Base-by-base conservation (phyloP, 345 rosid genomes). In the Punica granatum region DNA sequence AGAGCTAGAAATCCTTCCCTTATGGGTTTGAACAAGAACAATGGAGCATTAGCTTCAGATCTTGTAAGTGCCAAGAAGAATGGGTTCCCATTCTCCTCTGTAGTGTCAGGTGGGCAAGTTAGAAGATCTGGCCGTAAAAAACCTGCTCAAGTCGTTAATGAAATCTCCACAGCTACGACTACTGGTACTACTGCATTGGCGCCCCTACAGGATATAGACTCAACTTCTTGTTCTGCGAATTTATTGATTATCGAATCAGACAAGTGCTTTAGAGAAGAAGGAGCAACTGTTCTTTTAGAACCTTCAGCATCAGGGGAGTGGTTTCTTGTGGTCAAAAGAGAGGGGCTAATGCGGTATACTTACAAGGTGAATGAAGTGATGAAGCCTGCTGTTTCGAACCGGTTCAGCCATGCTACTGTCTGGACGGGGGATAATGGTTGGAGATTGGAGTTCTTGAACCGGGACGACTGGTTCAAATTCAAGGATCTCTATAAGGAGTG, bases 401-500 rank as follows among this genome's bases (percentile, higher is more conserved):
- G 94, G 23, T 60, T 84, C 73, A 86, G 87, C 61, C 93, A 86
- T 77, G 81, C 83, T 72, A 66, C 76, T 60, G 73, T 88, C 36
- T 95, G 98, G 99, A 63, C 79, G 1, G 88, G 80, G 64, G 90
- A 85, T 77, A 86, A 82, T 43, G 82, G 77, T 62, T 90, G 96
- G 98, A 95, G 83, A 79, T 84, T 95, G 37, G 99, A 95, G 83
- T 95, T 95, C 71, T 72, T 84, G 16, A 75, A 78, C 46, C 69
- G 83, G 58, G 87, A 80, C 35, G 88, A 95, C 68, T 95, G 99
- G 99, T 14, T 77, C 19, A 73, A 69, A 78, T 95, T 88, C 77
- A 95, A 90, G 85, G 96, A 90, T 65, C 85, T 95, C 41, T 90
- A 88, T 32, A 88, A 83, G 81, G 90, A 92, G 67, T 92, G 98